A percentile compares a stretch with the other conserved stretches of the same genome.
Evolutionary conservation across 225 moss, liverwort and hornwort genomes (phyloP).

Genomic region (Sphagnum contortum): DNA sequence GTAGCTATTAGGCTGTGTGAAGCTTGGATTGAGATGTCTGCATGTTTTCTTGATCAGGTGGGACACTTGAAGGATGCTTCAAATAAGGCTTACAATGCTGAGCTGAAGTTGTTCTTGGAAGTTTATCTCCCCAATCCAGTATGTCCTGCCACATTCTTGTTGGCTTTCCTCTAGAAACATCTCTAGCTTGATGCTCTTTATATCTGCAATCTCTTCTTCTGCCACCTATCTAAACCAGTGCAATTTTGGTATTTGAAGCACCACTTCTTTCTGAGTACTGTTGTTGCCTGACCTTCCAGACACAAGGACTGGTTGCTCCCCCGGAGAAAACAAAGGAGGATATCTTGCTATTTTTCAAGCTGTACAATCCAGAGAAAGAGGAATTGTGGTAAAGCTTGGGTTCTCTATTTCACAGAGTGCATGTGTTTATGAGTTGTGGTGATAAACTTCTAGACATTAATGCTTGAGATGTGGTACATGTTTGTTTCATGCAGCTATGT

Average conservation of each 20-base stretch:
- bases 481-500: slow-evolving; percentile 38
- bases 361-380: slow-evolving; percentile 62
- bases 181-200: too few species aligned
- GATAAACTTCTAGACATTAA: too few species aligned
- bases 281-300: too few species aligned
- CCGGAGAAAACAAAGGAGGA: slow-evolving; percentile 73
- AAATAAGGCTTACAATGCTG: slow-evolving; percentile 60
- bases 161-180: too few species aligned
- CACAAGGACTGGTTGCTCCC: slow-evolving; percentile 16
- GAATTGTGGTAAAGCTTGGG: slow-evolving; percentile 34
- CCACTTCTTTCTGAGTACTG: too few species aligned
- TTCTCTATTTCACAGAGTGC: too few species aligned
- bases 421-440: too few species aligned
- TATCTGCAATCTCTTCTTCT: too few species aligned
- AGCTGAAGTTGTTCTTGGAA: slow-evolving; percentile 69
- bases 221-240: too few species aligned
- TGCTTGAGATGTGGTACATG: too few species aligned
- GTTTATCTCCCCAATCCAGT: slow-evolving; percentile 39
- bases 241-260: too few species aligned
- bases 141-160: background rate
- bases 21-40: too few species aligned
- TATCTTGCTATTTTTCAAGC: slow-evolving; percentile 70
- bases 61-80: slow-evolving; percentile 63
- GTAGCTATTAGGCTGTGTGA: background rate
- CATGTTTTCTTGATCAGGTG: slow-evolving; percentile 23